Percentiles rank a stretch among this genome's conserved stretches.
These are phyloP conservation scores for Discostella pseudostelligera DNA, from an alignment of 108 stramenopile species.

Conservation along the genomic window DNA sequence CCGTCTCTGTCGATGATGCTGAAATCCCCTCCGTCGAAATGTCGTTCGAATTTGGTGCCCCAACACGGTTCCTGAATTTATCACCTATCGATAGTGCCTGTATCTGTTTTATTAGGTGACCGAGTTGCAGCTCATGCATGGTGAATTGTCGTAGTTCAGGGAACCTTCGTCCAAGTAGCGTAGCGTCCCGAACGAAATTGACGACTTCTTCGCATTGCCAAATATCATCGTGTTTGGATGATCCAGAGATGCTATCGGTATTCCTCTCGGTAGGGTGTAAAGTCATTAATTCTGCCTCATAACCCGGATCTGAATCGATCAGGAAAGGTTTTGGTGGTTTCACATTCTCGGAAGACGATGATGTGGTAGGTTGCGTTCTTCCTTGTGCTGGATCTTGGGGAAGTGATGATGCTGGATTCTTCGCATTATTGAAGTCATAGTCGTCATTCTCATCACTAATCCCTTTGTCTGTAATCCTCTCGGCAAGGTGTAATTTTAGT, in stretches of 20 bases:
- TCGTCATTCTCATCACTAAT: background rate
- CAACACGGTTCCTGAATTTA: too few species aligned
- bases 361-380: background rate
- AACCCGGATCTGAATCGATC: slow-evolving; percentile 1
- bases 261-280: too few species aligned
- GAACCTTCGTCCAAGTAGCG: slow-evolving; percentile 9
- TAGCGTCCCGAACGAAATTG: slow-evolving; percentile 32
- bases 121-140: slow-evolving; percentile 8
- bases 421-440: too few species aligned
- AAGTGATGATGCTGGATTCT: too few species aligned
- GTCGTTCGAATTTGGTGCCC: too few species aligned
- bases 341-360: background rate
- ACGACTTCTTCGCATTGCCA: slow-evolving; percentile 33
- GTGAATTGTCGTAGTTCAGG: slow-evolving; percentile 19
- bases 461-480: too few species aligned
- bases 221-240: background rate
- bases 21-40: background rate
- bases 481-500: slow-evolving; percentile 28
- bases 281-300: slow-evolving; percentile 18
- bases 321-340: slow-evolving; percentile 31
- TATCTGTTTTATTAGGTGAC: background rate
- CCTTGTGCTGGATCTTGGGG: too few species aligned
- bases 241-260: too few species aligned
- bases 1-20: slow-evolving; percentile 4
- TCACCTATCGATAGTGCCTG: too few species aligned